phyloP scores from a whole-genome alignment of 108 stramenopile species.

The Skeletonema menzelii region DNA sequence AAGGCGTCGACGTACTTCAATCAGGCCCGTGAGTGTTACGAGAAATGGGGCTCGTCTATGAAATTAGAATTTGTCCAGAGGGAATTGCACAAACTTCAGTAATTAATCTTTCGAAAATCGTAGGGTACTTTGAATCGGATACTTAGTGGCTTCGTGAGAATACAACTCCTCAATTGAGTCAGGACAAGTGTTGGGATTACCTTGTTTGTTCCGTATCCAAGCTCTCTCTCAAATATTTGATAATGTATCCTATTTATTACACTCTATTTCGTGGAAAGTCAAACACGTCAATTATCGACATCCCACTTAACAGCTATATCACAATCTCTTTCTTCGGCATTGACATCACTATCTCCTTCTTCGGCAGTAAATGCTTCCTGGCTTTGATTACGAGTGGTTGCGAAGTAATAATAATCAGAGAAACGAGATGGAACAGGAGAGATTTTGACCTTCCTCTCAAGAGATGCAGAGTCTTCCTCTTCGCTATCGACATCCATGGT shows the following conservation, averaged over 20 bases:
- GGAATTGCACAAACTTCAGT: background rate
- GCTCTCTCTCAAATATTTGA: background rate
- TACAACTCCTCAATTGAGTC: background rate
- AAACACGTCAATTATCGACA: background rate
- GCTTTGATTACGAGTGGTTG: conserved; percentile 1
- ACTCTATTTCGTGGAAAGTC: background rate
- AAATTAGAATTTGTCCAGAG: background rate
- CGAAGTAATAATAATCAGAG: conserved; percentile 40
- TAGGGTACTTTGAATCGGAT: too few relatives aligned
- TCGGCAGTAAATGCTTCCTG: background rate
- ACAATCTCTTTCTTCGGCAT: background rate
- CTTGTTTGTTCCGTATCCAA: too few relatives aligned
- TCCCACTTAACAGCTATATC: background rate
- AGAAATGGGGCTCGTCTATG: background rate
- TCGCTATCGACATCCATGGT: conserved; percentile 2
- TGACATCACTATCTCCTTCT: background rate
- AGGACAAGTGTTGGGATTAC: too few relatives aligned
- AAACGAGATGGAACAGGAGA: conserved; percentile 29
- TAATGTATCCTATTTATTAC: background rate
- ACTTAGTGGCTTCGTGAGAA: too few relatives aligned
- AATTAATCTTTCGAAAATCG: too few relatives aligned
- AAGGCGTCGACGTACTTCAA: background rate
- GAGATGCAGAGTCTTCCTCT: conserved; percentile 7
- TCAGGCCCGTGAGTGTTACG: background rate
- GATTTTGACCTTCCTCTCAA: background rate